Conservation (phyloP, 1,284 basidiomycete species). For the Sanghuangporus weigelae region DNA sequence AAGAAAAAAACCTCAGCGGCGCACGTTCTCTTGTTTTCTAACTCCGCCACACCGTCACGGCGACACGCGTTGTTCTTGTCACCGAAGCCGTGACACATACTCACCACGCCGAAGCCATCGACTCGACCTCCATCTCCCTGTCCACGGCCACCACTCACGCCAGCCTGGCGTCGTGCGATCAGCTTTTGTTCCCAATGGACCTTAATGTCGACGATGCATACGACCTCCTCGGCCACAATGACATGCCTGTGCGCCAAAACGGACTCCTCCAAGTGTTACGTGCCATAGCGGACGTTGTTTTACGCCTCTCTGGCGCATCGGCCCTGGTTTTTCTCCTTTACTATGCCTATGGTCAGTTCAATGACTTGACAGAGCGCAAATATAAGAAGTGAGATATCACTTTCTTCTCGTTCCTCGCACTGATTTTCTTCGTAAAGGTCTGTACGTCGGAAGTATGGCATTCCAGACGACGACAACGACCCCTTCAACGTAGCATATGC, state of each 20-base stretch:
- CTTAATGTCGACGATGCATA: slow-evolving; percentile 3
- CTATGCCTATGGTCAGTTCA: background rate
- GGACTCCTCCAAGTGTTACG: background rate
- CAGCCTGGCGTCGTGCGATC: background rate
- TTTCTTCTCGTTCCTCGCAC: slow-evolving; percentile 18
- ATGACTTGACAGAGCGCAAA: slow-evolving; percentile 45
- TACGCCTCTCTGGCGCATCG: background rate
- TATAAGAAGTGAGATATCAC: slow-evolving; percentile 49
- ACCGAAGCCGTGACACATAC: background rate
- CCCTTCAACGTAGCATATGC: slow-evolving; percentile 82
- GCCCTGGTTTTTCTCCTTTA: background rate
- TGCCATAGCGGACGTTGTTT: background rate
- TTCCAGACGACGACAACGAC: slow-evolving; percentile 71
- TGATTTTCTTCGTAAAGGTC: slow-evolving; percentile 30
- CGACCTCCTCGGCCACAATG: slow-evolving; percentile 16
- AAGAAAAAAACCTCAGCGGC: no score
- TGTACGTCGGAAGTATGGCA: slow-evolving; percentile 68
- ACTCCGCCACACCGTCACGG: no score
- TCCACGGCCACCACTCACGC: background rate
- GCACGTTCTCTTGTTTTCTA: background rate
- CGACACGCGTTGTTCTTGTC: no score
- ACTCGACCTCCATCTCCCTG: background rate
- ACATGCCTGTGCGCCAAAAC: slow-evolving; percentile 15
- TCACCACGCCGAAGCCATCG: background rate
- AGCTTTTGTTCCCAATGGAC: slow-evolving; percentile 7